Evolutionary conservation across 2,329 filamentous ascomycete species (phyloP).

Genomic region (Conoideocrella luteorostrata): DNA sequence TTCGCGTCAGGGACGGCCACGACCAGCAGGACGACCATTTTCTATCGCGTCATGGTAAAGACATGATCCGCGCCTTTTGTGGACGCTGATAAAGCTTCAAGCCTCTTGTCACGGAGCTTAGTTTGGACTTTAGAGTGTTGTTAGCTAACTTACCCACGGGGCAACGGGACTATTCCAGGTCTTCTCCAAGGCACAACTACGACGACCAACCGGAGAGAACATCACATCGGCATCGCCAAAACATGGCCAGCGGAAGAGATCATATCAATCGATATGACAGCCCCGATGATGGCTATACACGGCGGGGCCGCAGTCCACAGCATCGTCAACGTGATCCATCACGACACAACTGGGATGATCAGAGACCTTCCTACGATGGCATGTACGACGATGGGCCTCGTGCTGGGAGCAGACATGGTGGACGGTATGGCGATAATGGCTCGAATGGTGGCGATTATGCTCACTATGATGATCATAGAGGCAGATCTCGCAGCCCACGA

Average conservation of each 20-base stretch:
- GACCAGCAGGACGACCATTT: conserved; percentile 32
- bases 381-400: conserved; percentile 34
- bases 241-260: conserved; percentile 18
- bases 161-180: conserved; percentile 37
- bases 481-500: conserved; percentile 21
- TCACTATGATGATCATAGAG: conserved; percentile 1
- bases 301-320: conserved; percentile 13
- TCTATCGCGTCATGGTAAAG: conserved; percentile 46
- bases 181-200: conserved; percentile 33
- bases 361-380: conserved; percentile 23
- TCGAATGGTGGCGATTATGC: conserved; percentile 9
- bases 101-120: conserved; percentile 4
- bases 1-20: conserved; percentile 14
- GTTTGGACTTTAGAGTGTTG: conserved; percentile 17
- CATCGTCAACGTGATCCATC: conserved; percentile 14
- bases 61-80: conserved; percentile 27
- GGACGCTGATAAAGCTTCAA: conserved; percentile 14
- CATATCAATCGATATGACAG: conserved; percentile 19
- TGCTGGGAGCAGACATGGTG: conserved; percentile 12
- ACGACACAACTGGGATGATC: conserved; percentile 22
- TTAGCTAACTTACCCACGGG: conserved; percentile 40
- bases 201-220: conserved; percentile 26
- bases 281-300: conserved; percentile 20
- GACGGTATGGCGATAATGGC: conserved; percentile 16
- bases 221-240: conserved; percentile 18